Evolutionary conservation across 108 stramenopile genomes (phyloP).

Genomic region (Mayamaea pseudoterrestris): DNA sequence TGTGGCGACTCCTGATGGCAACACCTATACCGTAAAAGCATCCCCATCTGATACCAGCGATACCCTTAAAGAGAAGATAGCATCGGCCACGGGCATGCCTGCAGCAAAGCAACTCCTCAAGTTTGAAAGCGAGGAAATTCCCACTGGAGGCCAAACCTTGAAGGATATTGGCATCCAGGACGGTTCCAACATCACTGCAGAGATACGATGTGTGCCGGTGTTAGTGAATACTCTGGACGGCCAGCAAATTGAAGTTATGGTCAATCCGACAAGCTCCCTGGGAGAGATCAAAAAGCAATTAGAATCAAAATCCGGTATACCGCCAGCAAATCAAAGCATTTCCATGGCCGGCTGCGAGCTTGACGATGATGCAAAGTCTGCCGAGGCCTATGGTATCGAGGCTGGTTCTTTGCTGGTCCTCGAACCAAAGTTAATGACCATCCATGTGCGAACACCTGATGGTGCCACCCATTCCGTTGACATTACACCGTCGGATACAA

Average conservation of each 20-base stretch:
- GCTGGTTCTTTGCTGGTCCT: slow-evolving; percentile 7
- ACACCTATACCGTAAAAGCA: not conserved
- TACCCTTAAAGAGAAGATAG: slow-evolving; percentile 13
- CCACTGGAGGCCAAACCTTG: slow-evolving; percentile 2
- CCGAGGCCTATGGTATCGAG: slow-evolving; percentile 9
- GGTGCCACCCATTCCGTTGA: slow-evolving; percentile 7
- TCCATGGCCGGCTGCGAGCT: slow-evolving; percentile 11
- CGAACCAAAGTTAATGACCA: slow-evolving; percentile 7
- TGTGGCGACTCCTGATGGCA: slow-evolving; percentile 10
- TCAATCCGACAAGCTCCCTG: slow-evolving; percentile 8
- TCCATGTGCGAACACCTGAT: slow-evolving; percentile 13
- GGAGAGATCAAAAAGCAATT: slow-evolving; percentile 6
- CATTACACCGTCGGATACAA: slow-evolving; percentile 7
- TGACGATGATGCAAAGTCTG: slow-evolving; percentile 7
- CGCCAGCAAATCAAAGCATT: slow-evolving; percentile 8
- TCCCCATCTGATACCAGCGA: slow-evolving; percentile 7
- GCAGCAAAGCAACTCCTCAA: slow-evolving; percentile 3
- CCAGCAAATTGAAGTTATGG: slow-evolving; percentile 7
- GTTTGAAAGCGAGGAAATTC: slow-evolving; percentile 6
- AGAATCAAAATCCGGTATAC: slow-evolving; percentile 8
- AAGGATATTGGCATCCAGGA: slow-evolving; percentile 7
- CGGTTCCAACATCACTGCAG: slow-evolving; percentile 5
- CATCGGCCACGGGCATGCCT: slow-evolving; percentile 6
- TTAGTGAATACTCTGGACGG: slow-evolving; percentile 14
- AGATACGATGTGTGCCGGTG: slow-evolving; percentile 5